phyloP scores from a whole-genome alignment of 441 rosid species.

The Kokia cookei region DNA sequence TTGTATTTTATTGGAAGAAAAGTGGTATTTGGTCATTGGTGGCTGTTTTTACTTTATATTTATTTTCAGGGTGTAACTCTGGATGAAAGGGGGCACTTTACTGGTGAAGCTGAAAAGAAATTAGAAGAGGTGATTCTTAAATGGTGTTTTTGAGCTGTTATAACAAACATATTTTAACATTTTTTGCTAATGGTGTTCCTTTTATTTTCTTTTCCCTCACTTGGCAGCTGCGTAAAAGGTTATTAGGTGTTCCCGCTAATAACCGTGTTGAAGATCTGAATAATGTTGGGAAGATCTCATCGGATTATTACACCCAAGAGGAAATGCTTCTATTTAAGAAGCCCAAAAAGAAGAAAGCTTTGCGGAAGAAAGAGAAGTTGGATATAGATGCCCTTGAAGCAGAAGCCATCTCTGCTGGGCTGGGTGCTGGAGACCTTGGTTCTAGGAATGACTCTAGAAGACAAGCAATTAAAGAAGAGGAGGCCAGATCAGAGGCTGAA shows the following conservation, averaged over 20 bases:
- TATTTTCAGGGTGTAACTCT: slow-evolving; percentile 68
- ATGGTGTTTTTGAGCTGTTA: background rate
- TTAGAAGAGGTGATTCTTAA: slow-evolving; percentile 64
- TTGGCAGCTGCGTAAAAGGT: slow-evolving; percentile 74
- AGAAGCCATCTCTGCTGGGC: slow-evolving; percentile 79
- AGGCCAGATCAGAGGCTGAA: slow-evolving; percentile 73
- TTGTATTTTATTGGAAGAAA: background rate
- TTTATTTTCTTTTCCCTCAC: background rate
- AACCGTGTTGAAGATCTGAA: slow-evolving; percentile 62
- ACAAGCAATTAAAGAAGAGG: slow-evolving; percentile 76
- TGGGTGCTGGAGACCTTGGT: slow-evolving; percentile 90
- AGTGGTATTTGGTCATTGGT: background rate
- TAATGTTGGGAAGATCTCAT: slow-evolving; percentile 52
- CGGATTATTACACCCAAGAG: slow-evolving; percentile 86
- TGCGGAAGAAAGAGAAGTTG: slow-evolving; percentile 84
- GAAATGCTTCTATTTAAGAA: slow-evolving; percentile 86
- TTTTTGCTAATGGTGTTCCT: background rate
- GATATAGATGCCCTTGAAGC: slow-evolving; percentile 88
- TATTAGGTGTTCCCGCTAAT: slow-evolving; percentile 52
- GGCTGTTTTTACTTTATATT: background rate
- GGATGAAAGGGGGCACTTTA: slow-evolving; percentile 73
- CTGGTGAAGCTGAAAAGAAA: slow-evolving; percentile 93
- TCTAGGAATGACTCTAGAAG: slow-evolving; percentile 82
- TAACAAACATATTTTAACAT: background rate
- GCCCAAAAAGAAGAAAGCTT: slow-evolving; percentile 86